Percentiles rank a stretch among this genome's conserved stretches.
These are phyloP conservation scores for Peronosclerospora sorghi DNA, from an alignment of 352 stramenopile genomes.

Conservation along the genomic window DNA sequence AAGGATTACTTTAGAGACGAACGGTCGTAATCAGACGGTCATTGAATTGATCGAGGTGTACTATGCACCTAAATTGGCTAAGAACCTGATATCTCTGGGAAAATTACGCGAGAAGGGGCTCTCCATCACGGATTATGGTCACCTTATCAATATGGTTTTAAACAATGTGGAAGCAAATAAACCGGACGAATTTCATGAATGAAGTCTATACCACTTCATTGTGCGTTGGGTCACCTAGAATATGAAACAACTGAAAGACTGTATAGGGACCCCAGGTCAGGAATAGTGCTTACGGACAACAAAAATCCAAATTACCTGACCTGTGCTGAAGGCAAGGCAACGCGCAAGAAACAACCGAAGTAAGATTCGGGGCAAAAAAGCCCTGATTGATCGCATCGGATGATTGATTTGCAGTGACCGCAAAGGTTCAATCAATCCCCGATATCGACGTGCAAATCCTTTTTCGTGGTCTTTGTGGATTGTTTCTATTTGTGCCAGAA, in stretches of 20 bases:
- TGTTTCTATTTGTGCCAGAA: not conserved
- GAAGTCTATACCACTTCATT: no score
- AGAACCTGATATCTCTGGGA: slow-evolving; percentile 1
- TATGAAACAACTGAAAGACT: no score
- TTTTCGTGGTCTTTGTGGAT: not conserved
- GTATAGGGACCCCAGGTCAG: no score
- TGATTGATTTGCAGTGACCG: not conserved
- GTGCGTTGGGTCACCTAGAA: no score
- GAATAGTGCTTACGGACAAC: no score
- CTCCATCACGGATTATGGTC: no score
- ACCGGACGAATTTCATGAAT: no score
- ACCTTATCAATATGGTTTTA: no score
- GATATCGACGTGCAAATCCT: not conserved
- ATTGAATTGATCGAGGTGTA: slow-evolving; percentile 3
- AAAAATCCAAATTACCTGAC: not conserved
- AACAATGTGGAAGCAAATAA: no score
- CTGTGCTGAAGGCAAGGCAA: no score
- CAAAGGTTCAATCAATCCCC: not conserved
- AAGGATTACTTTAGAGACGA: not conserved
- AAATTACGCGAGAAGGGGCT: not conserved
- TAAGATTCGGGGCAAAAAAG: not conserved
- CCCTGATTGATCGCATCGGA: not conserved
- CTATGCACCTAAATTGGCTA: slow-evolving; percentile 3
- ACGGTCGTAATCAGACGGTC: not conserved
- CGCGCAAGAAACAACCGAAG: no score